Evolutionary conservation across 2,329 filamentous ascomycete species (phyloP).

Genomic region (Fusarium sp.): DNA sequence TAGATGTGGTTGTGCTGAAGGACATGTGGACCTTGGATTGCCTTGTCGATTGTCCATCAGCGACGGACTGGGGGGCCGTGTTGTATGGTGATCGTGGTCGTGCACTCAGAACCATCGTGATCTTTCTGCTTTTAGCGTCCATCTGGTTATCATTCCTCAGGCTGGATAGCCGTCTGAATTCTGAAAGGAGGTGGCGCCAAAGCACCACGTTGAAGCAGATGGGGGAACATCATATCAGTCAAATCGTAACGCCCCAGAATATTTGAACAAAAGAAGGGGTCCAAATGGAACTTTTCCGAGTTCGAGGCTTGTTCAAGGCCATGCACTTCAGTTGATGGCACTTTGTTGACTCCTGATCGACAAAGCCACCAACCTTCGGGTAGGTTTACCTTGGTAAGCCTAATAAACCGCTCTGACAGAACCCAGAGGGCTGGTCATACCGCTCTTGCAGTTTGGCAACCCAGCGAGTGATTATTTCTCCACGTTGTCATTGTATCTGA

Average conservation of each 20-base stretch:
- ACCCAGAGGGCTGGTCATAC: constrained; percentile 20
- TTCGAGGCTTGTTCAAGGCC: constrained; percentile 4
- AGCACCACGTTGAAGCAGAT: constrained; percentile 5
- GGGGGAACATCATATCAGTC: constrained; percentile 8
- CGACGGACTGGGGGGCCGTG: constrained; percentile 30
- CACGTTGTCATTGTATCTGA: constrained; percentile 32
- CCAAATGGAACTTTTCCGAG: constrained; percentile 5
- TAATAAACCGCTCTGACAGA: constrained; percentile 12
- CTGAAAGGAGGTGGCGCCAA: constrained; percentile 23
- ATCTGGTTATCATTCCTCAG: constrained; percentile 19
- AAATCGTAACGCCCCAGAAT: constrained; percentile 25
- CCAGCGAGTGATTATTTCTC: constrained; percentile 2
- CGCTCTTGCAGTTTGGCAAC: constrained; percentile 18
- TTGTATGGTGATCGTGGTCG: constrained; percentile 45
- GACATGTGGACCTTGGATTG: constrained; percentile 47
- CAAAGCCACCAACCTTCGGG: constrained; percentile 2
- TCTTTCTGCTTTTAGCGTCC: constrained; percentile 8
- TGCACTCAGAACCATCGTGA: constrained; percentile 25
- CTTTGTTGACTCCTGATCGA: constrained; percentile 10
- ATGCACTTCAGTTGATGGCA: constrained; percentile 5
- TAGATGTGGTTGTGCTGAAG: constrained; percentile 36
- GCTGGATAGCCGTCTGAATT: constrained; percentile 4
- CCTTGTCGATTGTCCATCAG: constrained; percentile 38
- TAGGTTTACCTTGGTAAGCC: not conserved
- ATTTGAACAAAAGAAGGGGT: constrained; percentile 21